These are phyloP conservation scores for Lotmaria passim DNA, from an alignment of 208 protist species.

Conservation along the genomic window DNA sequence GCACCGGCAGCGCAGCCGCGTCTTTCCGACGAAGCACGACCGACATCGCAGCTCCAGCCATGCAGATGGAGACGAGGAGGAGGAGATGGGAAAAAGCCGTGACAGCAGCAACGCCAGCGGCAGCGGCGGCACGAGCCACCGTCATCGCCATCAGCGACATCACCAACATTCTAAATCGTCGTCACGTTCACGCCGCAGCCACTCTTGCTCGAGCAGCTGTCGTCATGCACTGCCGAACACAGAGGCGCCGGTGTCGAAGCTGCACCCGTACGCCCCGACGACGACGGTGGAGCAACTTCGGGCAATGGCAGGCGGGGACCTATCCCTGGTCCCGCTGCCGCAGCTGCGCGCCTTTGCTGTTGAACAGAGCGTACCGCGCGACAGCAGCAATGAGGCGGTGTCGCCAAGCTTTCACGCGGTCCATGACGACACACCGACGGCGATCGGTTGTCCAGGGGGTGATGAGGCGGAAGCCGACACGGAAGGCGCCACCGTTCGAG, in stretches of 20 bases:
- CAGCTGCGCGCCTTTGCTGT: not conserved
- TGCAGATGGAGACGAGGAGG: no score
- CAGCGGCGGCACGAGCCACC: not conserved
- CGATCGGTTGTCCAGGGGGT: no score
- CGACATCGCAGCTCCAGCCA: no score
- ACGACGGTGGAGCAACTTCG: constrained; percentile 27
- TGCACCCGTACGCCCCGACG: constrained; percentile 15
- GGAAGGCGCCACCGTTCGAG: no score
- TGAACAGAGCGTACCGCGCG: no score
- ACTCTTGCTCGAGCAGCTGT: not conserved
- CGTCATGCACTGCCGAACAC: constrained; percentile 8
- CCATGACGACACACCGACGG: no score
- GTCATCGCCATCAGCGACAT: constrained; percentile 1
- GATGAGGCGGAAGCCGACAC: no score
- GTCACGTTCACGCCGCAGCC: not conserved
- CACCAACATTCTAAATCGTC: not conserved
- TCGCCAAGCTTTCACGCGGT: no score
- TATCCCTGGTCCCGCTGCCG: constrained; percentile 22
- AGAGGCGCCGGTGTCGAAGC: constrained; percentile 24
- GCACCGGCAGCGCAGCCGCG: not conserved
- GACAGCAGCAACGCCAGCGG: not conserved
- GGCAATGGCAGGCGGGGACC: constrained; percentile 38
- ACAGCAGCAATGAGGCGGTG: no score
- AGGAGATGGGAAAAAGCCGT: no score
- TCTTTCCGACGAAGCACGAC: constrained; percentile 7